Evolutionary conservation across 2,329 filamentous ascomycete genomes (phyloP).

Genomic region (Phialemonium atrogriseum): DNA sequence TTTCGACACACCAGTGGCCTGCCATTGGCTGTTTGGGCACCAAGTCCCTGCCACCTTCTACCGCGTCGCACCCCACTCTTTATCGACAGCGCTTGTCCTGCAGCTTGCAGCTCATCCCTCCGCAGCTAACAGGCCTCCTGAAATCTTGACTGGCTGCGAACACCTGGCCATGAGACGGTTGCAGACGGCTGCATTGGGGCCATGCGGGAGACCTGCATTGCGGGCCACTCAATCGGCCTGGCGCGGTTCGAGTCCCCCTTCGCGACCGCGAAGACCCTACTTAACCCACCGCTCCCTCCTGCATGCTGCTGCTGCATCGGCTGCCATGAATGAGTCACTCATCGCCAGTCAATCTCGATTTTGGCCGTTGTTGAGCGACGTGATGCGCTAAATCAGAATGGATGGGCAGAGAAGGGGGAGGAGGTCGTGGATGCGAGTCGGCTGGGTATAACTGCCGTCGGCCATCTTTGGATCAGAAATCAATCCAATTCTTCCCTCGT

Average conservation of each 20-base stretch:
- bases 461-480: constrained; percentile 1
- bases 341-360: constrained; percentile 18
- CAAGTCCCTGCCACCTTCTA: constrained; percentile 4
- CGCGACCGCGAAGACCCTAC: constrained; percentile 11
- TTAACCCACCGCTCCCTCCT: constrained; percentile 7
- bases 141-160: constrained; percentile 11
- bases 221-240: constrained; percentile 15
- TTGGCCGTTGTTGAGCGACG: constrained; percentile 15
- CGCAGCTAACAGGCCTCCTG: constrained; percentile 9
- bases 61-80: constrained; percentile 1
- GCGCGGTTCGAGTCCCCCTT: constrained; percentile 14
- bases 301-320: constrained; percentile 10
- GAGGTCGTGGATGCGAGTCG: constrained; percentile 4
- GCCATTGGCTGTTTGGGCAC: constrained; percentile 1
- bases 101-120: constrained; percentile 8
- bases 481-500: not conserved
- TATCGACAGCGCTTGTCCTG: constrained; percentile 20
- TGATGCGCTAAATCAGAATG: constrained; percentile 8
- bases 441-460: constrained; percentile 4
- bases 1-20: not conserved
- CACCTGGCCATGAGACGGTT: constrained; percentile 13
- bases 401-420: constrained; percentile 5
- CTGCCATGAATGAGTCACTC: constrained; percentile 24
- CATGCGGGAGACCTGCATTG: constrained; percentile 10
- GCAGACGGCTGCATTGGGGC: constrained; percentile 15